Conservation (phyloP, 495 filamentous ascomycete species). For the Hypoxylon subgilvum region DNA sequence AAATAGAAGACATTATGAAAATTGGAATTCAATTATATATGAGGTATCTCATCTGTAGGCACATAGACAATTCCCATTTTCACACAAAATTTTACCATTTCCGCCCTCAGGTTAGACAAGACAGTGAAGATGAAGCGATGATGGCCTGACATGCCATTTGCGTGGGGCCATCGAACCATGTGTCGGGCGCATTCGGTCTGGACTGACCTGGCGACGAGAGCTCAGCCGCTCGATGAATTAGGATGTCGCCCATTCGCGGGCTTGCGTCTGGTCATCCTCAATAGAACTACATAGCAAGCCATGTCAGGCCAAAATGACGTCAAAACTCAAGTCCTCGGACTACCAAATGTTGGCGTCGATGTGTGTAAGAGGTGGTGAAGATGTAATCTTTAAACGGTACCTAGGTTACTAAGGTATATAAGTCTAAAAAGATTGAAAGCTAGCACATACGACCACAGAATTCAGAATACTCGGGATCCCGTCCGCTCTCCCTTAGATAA, state of each 20-base stretch:
- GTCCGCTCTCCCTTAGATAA: conserved; percentile 43
- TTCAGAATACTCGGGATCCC: conserved; percentile 41
- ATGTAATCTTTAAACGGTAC: too few species aligned
- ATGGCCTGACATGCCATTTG: conserved; percentile 33
- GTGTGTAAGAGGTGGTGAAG: too few species aligned
- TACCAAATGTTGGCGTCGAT: too few species aligned
- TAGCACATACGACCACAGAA: conserved; percentile 32
- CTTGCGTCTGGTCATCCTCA: not conserved
- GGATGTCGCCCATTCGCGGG: conserved; percentile 12
- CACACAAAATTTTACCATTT: not conserved
- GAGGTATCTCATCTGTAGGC: too few species aligned
- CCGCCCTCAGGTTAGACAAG: not conserved
- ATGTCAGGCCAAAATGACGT: conserved; percentile 33
- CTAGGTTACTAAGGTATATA: too few species aligned
- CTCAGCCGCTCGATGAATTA: not conserved
- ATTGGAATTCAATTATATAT: not conserved
- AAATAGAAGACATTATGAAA: not conserved
- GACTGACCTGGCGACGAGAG: conserved; percentile 13
- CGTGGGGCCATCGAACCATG: conserved; percentile 37
- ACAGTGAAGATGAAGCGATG: conserved; percentile 22
- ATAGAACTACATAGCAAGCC: conserved; percentile 7
- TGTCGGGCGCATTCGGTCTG: conserved; percentile 23
- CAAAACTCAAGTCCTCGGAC: too few species aligned
- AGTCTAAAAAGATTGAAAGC: too few species aligned
- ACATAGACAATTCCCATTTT: not conserved